Percentiles rank a stretch among this genome's conserved stretches.
Evolutionary conservation across 2,329 filamentous ascomycete genomes (phyloP).

Genomic region (Fusarium temperatum): DNA sequence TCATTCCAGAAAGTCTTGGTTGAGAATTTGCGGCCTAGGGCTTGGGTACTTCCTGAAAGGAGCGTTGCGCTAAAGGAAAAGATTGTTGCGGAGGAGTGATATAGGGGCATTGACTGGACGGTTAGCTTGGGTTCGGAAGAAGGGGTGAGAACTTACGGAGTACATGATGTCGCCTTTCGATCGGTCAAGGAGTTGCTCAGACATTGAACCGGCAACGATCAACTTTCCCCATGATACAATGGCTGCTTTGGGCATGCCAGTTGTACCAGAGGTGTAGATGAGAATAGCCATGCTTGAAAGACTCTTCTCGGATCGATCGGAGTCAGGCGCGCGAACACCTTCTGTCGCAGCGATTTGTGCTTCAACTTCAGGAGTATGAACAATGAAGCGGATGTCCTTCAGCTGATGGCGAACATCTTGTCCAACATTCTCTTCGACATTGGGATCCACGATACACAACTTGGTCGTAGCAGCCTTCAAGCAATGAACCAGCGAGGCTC

Average conservation of each 20-base stretch:
- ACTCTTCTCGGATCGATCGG: slow-evolving; percentile 60
- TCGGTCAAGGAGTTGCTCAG: slow-evolving; percentile 62
- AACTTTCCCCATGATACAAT: slow-evolving; percentile 78
- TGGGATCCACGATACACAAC: slow-evolving; percentile 74
- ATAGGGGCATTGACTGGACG: slow-evolving; percentile 81
- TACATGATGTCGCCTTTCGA: slow-evolving; percentile 74
- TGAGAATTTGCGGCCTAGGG: slow-evolving; percentile 81
- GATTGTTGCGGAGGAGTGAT: slow-evolving; percentile 81
- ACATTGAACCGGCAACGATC: slow-evolving; percentile 54
- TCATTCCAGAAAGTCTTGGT: slow-evolving; percentile 81
- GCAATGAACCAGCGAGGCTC: slow-evolving; percentile 77
- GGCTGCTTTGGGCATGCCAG: slow-evolving; percentile 82
- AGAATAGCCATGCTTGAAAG: slow-evolving; percentile 71
- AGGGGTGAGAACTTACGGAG: slow-evolving; percentile 61
- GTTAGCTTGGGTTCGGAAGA: background rate
- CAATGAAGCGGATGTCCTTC: slow-evolving; percentile 63
- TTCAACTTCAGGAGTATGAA: slow-evolving; percentile 68
- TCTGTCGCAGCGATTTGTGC: slow-evolving; percentile 61
- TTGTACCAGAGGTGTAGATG: slow-evolving; percentile 89
- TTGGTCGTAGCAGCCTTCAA: slow-evolving; percentile 72
- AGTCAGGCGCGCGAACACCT: slow-evolving; percentile 66
- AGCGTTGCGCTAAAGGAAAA: slow-evolving; percentile 73
- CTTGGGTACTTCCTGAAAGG: slow-evolving; percentile 69
- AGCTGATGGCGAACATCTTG: slow-evolving; percentile 65
- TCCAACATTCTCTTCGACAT: slow-evolving; percentile 63